Evolutionary conservation across 2,329 filamentous ascomycete genomes (phyloP).

Genomic region (Magnaporthiopsis rhizophila): DNA sequence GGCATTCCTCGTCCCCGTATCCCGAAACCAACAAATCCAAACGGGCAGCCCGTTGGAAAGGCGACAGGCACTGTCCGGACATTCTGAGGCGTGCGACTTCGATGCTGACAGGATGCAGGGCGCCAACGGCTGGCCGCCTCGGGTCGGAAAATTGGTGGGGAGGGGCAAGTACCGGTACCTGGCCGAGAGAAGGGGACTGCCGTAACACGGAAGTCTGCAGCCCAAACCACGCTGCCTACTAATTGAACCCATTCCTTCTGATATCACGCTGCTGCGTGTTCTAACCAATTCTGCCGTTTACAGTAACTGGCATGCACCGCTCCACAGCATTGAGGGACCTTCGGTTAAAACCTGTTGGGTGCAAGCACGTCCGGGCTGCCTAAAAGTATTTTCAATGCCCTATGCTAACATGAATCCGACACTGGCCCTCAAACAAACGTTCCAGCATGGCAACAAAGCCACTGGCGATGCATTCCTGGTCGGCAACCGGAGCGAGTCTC

Average conservation of each 20-base stretch:
- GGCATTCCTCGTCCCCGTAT: no score
- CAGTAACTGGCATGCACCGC: no score
- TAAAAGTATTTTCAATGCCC: neutral
- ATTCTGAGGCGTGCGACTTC: neutral
- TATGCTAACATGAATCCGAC: neutral
- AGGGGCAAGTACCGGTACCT: neutral
- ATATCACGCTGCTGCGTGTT: no score
- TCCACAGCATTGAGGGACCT: neutral
- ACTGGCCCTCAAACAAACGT: neutral
- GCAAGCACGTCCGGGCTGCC: neutral
- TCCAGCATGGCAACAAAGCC: neutral
- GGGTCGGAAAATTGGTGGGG: neutral
- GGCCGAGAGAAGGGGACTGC: neutral
- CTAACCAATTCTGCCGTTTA: no score
- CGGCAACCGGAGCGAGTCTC: neutral
- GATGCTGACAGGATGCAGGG: neutral
- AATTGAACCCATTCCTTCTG: no score
- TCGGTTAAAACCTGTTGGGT: neutral
- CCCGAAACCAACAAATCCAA: no score
- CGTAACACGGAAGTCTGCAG: no score
- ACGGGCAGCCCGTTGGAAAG: no score
- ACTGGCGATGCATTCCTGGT: neutral
- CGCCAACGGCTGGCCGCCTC: neutral
- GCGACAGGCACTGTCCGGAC: no score
- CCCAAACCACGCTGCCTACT: no score